Evolutionary conservation across 176 grass and related monocot species (phyloP).

Genomic region (Thinopyrum elongatum): DNA sequence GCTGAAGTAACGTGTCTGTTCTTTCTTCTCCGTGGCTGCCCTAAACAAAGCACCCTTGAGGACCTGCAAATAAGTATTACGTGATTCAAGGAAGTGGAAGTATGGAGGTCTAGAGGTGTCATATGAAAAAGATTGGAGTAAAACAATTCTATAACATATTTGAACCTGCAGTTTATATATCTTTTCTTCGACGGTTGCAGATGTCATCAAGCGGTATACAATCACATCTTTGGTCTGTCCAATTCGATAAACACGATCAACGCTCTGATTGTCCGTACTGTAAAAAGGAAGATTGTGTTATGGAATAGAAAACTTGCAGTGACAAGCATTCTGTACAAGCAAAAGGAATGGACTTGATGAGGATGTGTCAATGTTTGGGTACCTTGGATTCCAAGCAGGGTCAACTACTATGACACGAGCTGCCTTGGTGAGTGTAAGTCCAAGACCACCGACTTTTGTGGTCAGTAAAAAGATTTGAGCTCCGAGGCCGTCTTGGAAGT

Average conservation of each 20-base stretch:
- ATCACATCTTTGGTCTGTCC: slow-evolving; percentile 62
- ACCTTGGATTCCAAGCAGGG: slow-evolving; percentile 99
- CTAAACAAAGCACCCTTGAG: slow-evolving; percentile 88
- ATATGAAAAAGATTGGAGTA: neutral
- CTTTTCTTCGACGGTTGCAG: slow-evolving; percentile 88
- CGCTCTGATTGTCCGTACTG: slow-evolving; percentile 94
- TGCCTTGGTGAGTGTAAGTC: slow-evolving; percentile 95
- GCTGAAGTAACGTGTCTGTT: slow-evolving; percentile 93
- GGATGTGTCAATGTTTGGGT: slow-evolving; percentile 9
- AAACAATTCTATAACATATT: neutral
- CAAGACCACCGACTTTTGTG: slow-evolving; percentile 95
- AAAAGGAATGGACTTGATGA: neutral
- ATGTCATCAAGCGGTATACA: slow-evolving; percentile 89
- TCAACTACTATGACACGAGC: slow-evolving; percentile 93
- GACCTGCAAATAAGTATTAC: slow-evolving; percentile 45
- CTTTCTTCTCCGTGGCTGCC: slow-evolving; percentile 90
- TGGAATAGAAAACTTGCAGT: neutral
- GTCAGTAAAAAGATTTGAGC: slow-evolving; percentile 93
- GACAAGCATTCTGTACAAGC: neutral
- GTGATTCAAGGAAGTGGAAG: neutral
- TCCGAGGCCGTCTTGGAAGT: slow-evolving; percentile 77
- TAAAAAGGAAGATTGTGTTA: slow-evolving; percentile 27
- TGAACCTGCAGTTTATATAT: slow-evolving; percentile 96
- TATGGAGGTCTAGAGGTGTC: neutral
- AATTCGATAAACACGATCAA: slow-evolving; percentile 85